Evolutionary conservation across 2,329 filamentous ascomycete genomes (phyloP), one percentile per base, ranked within the genome.

Genomic region (Mariannaea elegans): DNA sequence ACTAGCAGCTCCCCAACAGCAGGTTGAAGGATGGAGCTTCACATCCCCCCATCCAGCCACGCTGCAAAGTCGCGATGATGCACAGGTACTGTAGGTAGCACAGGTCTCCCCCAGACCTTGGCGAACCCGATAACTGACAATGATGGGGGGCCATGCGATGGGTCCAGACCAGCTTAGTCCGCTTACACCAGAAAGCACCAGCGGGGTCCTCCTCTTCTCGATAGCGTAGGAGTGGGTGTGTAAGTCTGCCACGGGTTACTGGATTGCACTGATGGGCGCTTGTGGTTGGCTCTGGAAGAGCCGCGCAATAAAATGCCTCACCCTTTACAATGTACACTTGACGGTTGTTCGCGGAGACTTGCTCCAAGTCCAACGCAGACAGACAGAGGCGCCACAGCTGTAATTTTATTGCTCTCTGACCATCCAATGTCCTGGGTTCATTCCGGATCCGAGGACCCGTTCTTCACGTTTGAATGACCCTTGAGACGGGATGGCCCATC

Each of bases 151-250:
- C 18, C 38, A 53, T 48, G 47, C 54, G 53, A 48, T 46, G 60
- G 47, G 64, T 67, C 69, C 59, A 58, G 63, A 62, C 67, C 67
- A 59, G 64, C 47, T 56, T 52, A 52, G 59, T 48, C 53, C 48
- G 59, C 45, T 51, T 50, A 48, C 29, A 57, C 38, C 36, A 31
- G 19, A n/a, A 21, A 27, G 39, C 18, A 27, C 21, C 19, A 18
- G 54, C 47, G 31, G 48, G 58, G 29, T 53, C 52, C 21, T 51
- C 24, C 45, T 56, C 45, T 44, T 13, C n/a, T 47, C 45, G 50
- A 55, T 59, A 59, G 50, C 31, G 56, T 27, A 38, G 54, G 56
- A 53, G 34, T 46, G 51, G 19, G 39, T 44, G 39, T 41, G 39
- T 10, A 21, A 23, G 39, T 19, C 64, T 57, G 61, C 60, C 55